Evolutionary conservation across 371 early-diverging fungal species (phyloP).

Genomic region (Mortierella sp.): DNA sequence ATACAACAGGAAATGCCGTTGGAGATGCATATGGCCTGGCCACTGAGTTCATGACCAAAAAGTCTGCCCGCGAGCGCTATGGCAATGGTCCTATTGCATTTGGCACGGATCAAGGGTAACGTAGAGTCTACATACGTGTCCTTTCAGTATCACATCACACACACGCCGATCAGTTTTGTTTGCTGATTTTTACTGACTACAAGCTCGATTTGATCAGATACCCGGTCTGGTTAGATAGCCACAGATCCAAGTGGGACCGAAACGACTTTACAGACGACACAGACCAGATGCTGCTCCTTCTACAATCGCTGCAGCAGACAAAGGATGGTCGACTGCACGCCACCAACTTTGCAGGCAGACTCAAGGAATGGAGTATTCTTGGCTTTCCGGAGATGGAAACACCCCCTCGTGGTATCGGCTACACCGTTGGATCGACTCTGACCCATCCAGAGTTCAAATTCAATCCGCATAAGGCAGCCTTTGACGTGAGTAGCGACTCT

Average conservation of each 20-base stretch:
- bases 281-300: constrained; percentile 71
- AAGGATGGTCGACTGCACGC: constrained; percentile 64
- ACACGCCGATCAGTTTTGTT: too few species aligned
- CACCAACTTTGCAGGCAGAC: constrained; percentile 61
- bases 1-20: constrained; percentile 67
- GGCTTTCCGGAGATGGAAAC: constrained; percentile 68
- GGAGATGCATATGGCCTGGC: constrained; percentile 79
- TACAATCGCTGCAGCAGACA: constrained; percentile 62
- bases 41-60: constrained; percentile 72
- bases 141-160: not conserved
- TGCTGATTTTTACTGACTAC: too few species aligned
- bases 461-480: constrained; percentile 58
- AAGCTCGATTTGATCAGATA: constrained; percentile 10
- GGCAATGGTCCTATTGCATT: constrained; percentile 70
- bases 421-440: constrained; percentile 63
- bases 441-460: constrained; percentile 56
- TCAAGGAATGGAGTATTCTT: constrained; percentile 60
- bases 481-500: constrained; percentile 36
- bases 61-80: constrained; percentile 58
- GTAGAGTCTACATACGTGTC: not conserved
- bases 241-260: constrained; percentile 53
- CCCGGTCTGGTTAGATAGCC: constrained; percentile 54
- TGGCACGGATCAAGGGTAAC: constrained; percentile 61
- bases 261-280: constrained; percentile 79
- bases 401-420: constrained; percentile 65